Percentiles rank a stretch among this genome's conserved stretches.
Evolutionary conservation across 805 yeast genomes (phyloP).

Genomic region (Wickerhamomyces ciferrii): DNA sequence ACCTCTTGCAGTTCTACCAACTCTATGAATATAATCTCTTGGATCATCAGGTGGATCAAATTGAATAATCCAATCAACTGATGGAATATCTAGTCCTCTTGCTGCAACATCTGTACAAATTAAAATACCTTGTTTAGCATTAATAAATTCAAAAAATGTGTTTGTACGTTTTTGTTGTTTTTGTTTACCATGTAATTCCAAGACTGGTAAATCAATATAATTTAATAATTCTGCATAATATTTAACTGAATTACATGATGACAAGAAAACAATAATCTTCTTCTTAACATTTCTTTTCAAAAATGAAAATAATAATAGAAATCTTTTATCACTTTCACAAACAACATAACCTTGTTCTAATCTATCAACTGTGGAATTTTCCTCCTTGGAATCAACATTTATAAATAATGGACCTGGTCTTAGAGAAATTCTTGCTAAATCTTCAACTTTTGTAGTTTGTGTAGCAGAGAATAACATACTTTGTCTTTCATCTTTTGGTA

Average conservation of each 20-base stretch:
- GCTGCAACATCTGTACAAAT: conserved; percentile 99
- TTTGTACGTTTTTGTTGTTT: conserved; percentile 98
- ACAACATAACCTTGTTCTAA: conserved; percentile 98
- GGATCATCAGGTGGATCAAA: conserved; percentile 99
- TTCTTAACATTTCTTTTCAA: conserved; percentile 89
- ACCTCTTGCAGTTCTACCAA: conserved; percentile 98
- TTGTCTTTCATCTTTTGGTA: conserved; percentile 92
- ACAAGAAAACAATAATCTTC: conserved; percentile 88
- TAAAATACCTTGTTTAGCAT: conserved; percentile 89
- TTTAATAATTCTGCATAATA: conserved; percentile 92
- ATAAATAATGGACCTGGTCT: conserved; percentile 92
- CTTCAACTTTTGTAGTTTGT: conserved; percentile 98
- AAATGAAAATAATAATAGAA: conserved; percentile 84
- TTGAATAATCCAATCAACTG: conserved; percentile 98
- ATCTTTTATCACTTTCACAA: conserved; percentile 94
- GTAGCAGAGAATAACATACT: conserved; percentile 99
- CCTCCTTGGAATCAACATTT: conserved; percentile 83
- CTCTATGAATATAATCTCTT: conserved; percentile 97
- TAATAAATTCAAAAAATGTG: conserved; percentile 96
- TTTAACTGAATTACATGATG: conserved; percentile 96
- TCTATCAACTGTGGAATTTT: conserved; percentile 90
- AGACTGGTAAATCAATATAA: conserved; percentile 94
- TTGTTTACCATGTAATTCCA: conserved; percentile 96
- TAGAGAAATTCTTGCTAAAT: conserved; percentile 92
- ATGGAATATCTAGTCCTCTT: conserved; percentile 97